Conservation (phyloP, 1,139 yeast genomes). For the Sugiyamaella castrensis region DNA sequence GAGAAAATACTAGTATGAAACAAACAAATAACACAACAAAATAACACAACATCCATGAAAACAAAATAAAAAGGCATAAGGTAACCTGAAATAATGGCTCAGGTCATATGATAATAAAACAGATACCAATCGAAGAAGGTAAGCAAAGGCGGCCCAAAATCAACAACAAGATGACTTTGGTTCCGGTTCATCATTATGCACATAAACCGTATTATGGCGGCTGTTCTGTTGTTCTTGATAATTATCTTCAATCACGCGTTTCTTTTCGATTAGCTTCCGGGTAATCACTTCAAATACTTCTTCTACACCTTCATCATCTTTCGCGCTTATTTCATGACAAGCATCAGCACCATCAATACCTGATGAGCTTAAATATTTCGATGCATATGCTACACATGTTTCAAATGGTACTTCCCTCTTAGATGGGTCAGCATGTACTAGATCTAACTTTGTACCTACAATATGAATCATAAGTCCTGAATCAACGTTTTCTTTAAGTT, state of each 20-base stretch:
- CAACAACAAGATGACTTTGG: constrained; percentile 29
- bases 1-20: too few relatives aligned
- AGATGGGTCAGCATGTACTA: constrained; percentile 41
- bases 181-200: constrained; percentile 35
- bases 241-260: constrained; percentile 25
- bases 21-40: too few relatives aligned
- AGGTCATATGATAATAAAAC: too few relatives aligned
- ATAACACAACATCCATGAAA: too few relatives aligned
- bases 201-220: constrained; percentile 31
- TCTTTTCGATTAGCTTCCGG: constrained; percentile 32
- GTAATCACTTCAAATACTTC: constrained; percentile 38
- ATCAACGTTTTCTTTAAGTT: constrained; percentile 80
- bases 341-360: constrained; percentile 30
- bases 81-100: background rate
- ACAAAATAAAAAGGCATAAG: constrained; percentile 7
- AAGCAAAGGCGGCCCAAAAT: background rate
- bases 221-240: constrained; percentile 28
- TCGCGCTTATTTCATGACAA: constrained; percentile 40
- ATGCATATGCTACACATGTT: constrained; percentile 38
- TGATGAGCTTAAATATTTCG: constrained; percentile 31
- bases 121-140: too few relatives aligned
- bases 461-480: constrained; percentile 80
- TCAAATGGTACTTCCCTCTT: constrained; percentile 39
- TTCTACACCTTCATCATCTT: constrained; percentile 39
- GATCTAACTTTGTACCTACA: constrained; percentile 84